Percentiles rank a stretch among this genome's conserved stretches.
Conservation (phyloP, 2,329 filamentous ascomycete species). For the Diaporthe caulivora region DNA sequence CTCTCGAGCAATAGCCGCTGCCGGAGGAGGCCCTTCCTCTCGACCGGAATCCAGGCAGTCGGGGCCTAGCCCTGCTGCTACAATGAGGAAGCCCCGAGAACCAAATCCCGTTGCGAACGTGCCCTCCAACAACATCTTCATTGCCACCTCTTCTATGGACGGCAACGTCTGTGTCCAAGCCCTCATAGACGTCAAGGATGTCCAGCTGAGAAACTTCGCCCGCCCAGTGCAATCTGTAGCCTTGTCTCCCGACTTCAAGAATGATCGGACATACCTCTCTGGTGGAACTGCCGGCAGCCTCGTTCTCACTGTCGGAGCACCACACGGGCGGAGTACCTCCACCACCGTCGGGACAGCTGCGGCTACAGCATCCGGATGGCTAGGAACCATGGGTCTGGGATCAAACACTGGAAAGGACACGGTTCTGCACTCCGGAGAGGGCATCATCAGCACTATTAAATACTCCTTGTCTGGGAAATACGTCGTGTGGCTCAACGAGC, state of each 20-base stretch:
- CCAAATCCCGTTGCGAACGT: constrained; percentile 73
- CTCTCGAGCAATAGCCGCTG: constrained; percentile 52
- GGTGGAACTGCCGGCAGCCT: constrained; percentile 90
- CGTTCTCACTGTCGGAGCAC: constrained; percentile 86
- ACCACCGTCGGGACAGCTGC: constrained; percentile 88
- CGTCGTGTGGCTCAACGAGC: constrained; percentile 95
- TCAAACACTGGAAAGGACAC: constrained; percentile 85
- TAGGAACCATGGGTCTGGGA: constrained; percentile 87
- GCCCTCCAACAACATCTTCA: constrained; percentile 91
- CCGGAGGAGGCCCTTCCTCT: constrained; percentile 46
- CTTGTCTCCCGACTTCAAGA: constrained; percentile 94
- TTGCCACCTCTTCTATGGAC: constrained; percentile 94
- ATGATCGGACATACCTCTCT: constrained; percentile 88
- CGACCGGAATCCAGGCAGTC: constrained; percentile 55
- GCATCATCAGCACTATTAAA: constrained; percentile 89
- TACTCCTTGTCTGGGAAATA: constrained; percentile 96
- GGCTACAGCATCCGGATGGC: constrained; percentile 88
- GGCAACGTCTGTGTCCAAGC: constrained; percentile 95
- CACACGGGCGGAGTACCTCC: constrained; percentile 84
- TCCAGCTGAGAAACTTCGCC: constrained; percentile 91
- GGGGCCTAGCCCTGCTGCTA: constrained; percentile 55
- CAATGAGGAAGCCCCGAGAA: constrained; percentile 66
- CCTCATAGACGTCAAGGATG: constrained; percentile 88
- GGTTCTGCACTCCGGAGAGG: constrained; percentile 91
- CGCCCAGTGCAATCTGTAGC: constrained; percentile 92